phyloP scores from a whole-genome alignment of 495 filamentous ascomycete genomes.

The Astrothelium subdiscretum region DNA sequence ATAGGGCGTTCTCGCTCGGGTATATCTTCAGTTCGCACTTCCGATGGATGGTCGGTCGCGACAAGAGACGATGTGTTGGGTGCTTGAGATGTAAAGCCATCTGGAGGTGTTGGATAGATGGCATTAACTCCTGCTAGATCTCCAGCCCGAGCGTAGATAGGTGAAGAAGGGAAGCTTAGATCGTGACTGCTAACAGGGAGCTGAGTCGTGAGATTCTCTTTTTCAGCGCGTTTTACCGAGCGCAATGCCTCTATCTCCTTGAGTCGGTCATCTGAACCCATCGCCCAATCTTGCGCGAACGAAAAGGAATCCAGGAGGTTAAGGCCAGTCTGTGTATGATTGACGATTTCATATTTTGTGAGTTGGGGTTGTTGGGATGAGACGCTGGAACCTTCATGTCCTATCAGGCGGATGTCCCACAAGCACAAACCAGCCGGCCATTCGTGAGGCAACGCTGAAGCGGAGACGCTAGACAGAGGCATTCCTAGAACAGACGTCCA shows the following conservation, averaged over 20 bases:
- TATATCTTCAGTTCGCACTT: neutral
- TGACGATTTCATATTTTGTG: neutral
- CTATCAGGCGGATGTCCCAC: neutral
- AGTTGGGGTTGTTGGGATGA: too few species aligned
- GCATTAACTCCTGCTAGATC: conserved; percentile 37
- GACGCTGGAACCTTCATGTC: too few species aligned
- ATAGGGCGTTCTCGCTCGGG: neutral
- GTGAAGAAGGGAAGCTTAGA: conserved; percentile 9
- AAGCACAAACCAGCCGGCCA: conserved; percentile 19
- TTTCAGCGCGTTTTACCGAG: conserved; percentile 40
- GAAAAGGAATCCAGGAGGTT: conserved; percentile 44
- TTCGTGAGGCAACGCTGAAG: neutral
- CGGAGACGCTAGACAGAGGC: neutral
- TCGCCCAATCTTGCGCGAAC: conserved; percentile 59
- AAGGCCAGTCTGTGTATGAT: neutral
- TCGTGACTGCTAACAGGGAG: neutral
- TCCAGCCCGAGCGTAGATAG: conserved; percentile 9
- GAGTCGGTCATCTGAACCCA: conserved; percentile 36
- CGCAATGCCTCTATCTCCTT: conserved; percentile 35
- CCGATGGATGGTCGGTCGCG: neutral
- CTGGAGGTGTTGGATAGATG: conserved; percentile 83
- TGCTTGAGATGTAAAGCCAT: conserved; percentile 43
- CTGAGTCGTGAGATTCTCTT: conserved; percentile 9
- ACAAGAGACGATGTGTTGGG: conserved; percentile 16
- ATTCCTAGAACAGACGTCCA: neutral